Percentiles rank a stretch among this genome's conserved stretches.
Evolutionary conservation across 176 grass and related monocot genomes (phyloP).

Genomic region (Eleusine coracana): DNA sequence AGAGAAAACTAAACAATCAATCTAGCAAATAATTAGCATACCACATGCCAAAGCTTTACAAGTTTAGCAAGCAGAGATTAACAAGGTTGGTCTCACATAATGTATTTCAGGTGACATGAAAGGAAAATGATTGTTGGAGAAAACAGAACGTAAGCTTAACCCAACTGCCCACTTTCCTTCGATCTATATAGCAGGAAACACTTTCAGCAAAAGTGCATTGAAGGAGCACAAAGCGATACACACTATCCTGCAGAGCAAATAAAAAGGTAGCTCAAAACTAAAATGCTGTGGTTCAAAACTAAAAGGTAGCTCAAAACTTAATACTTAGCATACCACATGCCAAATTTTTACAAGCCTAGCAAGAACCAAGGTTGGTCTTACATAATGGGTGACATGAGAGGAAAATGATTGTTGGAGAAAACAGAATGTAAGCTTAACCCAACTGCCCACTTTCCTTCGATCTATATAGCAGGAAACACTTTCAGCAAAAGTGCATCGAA

Average conservation of each 20-base stretch:
- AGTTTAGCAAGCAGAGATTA: neutral
- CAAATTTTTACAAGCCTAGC: neutral
- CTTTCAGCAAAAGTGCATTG: neutral
- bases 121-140: slow-evolving; percentile 64
- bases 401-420: slow-evolving; percentile 66
- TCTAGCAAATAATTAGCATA: too few species aligned
- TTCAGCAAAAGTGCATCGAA: neutral
- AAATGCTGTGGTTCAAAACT: too few species aligned
- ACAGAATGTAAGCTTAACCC: slow-evolving; percentile 45
- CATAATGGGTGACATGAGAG: slow-evolving; percentile 14
- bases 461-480: slow-evolving; percentile 21
- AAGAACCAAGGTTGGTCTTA: too few species aligned
- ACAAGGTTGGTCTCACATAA: too few species aligned
- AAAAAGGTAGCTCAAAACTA: neutral
- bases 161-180: slow-evolving; percentile 72
- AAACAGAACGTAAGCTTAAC: slow-evolving; percentile 41
- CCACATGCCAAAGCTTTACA: neutral
- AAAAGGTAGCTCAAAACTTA: too few species aligned
- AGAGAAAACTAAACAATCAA: too few species aligned
- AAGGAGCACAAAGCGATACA: neutral
- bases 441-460: slow-evolving; percentile 65
- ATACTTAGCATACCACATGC: too few species aligned
- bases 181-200: slow-evolving; percentile 16
- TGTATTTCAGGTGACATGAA: neutral
- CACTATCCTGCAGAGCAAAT: neutral